phyloP scores from a whole-genome alignment of 495 filamentous ascomycete genomes.

The Neurospora sublineolata region DNA sequence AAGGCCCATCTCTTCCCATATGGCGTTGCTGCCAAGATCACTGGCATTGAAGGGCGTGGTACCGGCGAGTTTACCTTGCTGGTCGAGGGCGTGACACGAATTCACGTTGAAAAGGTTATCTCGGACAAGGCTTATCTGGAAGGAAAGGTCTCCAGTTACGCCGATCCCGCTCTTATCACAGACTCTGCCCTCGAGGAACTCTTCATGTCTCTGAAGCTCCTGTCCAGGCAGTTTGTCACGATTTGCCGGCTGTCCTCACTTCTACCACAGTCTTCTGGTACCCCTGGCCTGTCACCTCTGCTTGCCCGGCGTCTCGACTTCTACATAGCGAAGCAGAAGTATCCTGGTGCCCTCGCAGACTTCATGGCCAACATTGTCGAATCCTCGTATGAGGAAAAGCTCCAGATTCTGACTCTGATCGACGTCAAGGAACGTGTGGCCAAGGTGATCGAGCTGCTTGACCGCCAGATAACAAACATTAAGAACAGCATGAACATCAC shows the following conservation, averaged over 20 bases:
- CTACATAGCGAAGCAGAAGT: constrained; percentile 70
- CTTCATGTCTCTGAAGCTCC: constrained; percentile 68
- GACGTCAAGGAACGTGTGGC: constrained; percentile 67
- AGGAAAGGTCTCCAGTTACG: constrained; percentile 48
- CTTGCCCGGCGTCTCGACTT: constrained; percentile 73
- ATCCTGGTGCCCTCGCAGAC: constrained; percentile 84
- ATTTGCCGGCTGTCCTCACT: constrained; percentile 68
- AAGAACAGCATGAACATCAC: constrained; percentile 75
- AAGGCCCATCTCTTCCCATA: constrained; percentile 65
- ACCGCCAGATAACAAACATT: constrained; percentile 64
- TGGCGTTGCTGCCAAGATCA: constrained; percentile 71
- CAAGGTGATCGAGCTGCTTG: constrained; percentile 68
- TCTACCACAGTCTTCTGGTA: constrained; percentile 46
- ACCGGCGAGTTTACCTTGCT: constrained; percentile 70
- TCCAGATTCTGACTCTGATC: constrained; percentile 66
- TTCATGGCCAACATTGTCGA: constrained; percentile 91
- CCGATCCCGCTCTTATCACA: constrained; percentile 5
- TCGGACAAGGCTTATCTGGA: constrained; percentile 81
- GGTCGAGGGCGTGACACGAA: constrained; percentile 72
- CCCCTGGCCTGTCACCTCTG: constrained; percentile 62
- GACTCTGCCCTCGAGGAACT: constrained; percentile 51
- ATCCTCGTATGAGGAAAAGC: constrained; percentile 74
- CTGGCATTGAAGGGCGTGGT: constrained; percentile 67
- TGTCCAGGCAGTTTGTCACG: constrained; percentile 71
- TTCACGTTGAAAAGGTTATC: constrained; percentile 60